These are phyloP conservation scores for Globisporangium carolinianum DNA, from an alignment of 352 stramenopile genomes.

Conservation along the genomic window DNA sequence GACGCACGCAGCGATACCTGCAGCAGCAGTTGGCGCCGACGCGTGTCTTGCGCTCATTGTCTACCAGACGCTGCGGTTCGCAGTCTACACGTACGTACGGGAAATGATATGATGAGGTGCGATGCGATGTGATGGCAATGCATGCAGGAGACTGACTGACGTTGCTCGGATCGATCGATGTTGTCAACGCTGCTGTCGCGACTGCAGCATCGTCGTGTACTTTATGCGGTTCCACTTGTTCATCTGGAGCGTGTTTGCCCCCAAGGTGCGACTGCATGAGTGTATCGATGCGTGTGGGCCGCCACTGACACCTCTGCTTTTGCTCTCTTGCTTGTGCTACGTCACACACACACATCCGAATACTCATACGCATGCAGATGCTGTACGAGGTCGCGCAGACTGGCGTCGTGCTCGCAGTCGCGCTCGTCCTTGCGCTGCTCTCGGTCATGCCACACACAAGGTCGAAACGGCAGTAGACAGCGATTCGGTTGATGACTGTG, in stretches of 20 bases:
- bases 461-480: too few relatives aligned
- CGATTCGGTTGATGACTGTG: too few relatives aligned
- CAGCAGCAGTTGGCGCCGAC: neutral
- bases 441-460: neutral
- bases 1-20: constrained; percentile 1
- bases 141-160: neutral
- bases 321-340: neutral
- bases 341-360: neutral
- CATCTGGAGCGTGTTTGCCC: constrained; percentile 88
- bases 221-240: constrained; percentile 89
- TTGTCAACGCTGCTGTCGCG: neutral
- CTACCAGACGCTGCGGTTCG: constrained; percentile 56
- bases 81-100: constrained; percentile 54
- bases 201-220: constrained; percentile 65
- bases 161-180: neutral
- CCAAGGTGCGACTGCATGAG: constrained; percentile 44
- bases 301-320: neutral
- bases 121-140: too few relatives aligned
- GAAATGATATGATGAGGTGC: too few relatives aligned
- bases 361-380: constrained; percentile 31
- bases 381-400: constrained; percentile 68
- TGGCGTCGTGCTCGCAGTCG: constrained; percentile 23
- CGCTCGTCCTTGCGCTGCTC: constrained; percentile 9
- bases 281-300: neutral
- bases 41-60: constrained; percentile 31